A percentile compares a stretch with the other conserved stretches of the same genome.
phyloP scores from a whole-genome alignment of 169 alveolate genomes.

The Plasmodium coatneyi region DNA sequence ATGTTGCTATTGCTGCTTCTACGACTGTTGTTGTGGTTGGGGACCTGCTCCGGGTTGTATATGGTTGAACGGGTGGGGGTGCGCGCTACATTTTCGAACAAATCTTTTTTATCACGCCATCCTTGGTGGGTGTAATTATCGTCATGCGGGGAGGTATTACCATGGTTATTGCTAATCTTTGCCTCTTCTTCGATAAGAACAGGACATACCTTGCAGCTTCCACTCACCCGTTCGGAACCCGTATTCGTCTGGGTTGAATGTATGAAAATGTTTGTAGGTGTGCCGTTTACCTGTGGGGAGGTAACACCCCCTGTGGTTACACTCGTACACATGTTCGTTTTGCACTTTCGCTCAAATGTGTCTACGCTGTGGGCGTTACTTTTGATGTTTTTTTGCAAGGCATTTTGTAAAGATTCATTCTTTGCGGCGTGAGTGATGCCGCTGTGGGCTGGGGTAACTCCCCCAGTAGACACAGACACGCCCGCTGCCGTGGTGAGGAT shows the following conservation, averaged over 20 bases:
- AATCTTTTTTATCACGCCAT: not conserved
- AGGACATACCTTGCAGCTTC: not conserved
- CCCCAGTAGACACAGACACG: not conserved
- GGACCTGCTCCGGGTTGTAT: not conserved
- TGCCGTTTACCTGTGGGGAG: not conserved
- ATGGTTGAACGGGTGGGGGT: not conserved
- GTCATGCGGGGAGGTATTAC: not conserved
- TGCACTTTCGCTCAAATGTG: not conserved
- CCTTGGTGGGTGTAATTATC: not conserved
- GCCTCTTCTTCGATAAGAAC: not conserved
- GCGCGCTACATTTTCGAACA: not conserved
- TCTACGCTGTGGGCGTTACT: not conserved
- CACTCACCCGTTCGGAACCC: not conserved
- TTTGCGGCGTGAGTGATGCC: not conserved
- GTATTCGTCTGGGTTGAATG: not conserved
- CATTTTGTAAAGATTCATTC: not conserved
- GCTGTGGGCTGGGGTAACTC: not conserved
- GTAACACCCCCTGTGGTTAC: not conserved
- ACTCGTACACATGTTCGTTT: not conserved
- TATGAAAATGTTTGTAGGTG: not conserved
- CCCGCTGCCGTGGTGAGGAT: conserved; percentile 5
- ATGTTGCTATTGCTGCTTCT: not conserved
- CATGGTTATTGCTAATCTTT: not conserved
- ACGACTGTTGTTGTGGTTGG: not conserved
- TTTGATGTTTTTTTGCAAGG: not conserved